Evolutionary conservation across 345 rosid species (phyloP).

Genomic region (Citrus hindsii): DNA sequence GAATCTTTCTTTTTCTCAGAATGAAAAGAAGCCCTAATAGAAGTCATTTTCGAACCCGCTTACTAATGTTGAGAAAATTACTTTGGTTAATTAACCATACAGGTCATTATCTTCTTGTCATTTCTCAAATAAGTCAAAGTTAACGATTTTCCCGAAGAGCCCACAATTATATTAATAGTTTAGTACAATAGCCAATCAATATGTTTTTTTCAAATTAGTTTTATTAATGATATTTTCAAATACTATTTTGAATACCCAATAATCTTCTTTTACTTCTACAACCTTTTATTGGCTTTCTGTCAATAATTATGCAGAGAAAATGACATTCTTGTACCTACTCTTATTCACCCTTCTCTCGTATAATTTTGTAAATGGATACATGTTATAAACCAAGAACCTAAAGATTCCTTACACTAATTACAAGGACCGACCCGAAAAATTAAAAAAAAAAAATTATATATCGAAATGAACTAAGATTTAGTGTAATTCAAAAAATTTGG

Average conservation of each 20-base stretch:
- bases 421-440: too few relatives aligned
- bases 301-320: neutral
- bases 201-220: neutral
- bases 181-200: neutral
- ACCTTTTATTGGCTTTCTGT: neutral
- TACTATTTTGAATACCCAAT: neutral
- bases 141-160: conserved; percentile 23
- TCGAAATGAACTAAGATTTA: too few relatives aligned
- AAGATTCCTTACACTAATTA: neutral
- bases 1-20: too few relatives aligned
- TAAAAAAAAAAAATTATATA: too few relatives aligned
- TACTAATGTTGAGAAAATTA: neutral
- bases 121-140: conserved; percentile 1
- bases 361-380: neutral
- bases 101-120: conserved; percentile 16
- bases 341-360: neutral
- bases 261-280: neutral
- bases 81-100: conserved; percentile 16
- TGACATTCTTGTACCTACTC: conserved; percentile 2
- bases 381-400: neutral
- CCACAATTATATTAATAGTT: conserved; percentile 8
- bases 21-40: neutral
- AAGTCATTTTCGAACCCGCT: conserved; percentile 6
- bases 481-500: too few relatives aligned
- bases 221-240: neutral